Percentiles rank a stretch among this genome's conserved stretches.
phyloP scores from a whole-genome alignment of 108 stramenopile genomes.

The Cyclotella cryptica region DNA sequence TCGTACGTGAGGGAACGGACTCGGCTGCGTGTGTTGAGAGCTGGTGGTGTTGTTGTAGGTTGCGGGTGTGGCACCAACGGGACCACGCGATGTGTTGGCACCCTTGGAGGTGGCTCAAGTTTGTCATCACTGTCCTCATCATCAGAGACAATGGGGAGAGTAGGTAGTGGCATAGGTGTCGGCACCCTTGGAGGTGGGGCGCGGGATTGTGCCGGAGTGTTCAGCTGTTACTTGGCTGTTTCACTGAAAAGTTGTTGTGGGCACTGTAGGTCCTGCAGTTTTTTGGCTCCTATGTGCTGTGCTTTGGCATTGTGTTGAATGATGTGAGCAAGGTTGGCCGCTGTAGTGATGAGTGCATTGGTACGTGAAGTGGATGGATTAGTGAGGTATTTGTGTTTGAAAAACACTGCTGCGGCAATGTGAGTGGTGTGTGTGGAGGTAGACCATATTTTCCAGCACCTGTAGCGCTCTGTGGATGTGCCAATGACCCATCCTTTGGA shows the following conservation, averaged over 20 bases:
- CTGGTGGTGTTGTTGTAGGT: background rate
- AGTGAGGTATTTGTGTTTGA: conserved; percentile 16
- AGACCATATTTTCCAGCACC: conserved; percentile 19
- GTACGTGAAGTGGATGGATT: background rate
- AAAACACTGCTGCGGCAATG: background rate
- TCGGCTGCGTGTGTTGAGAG: conserved; percentile 6
- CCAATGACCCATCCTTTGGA: conserved; percentile 22
- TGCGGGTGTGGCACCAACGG: background rate
- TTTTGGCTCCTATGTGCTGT: background rate
- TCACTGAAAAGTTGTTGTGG: background rate
- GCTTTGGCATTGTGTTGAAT: background rate
- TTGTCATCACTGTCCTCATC: background rate
- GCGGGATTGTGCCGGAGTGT: background rate
- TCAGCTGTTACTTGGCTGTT: background rate
- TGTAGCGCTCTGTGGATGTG: conserved; percentile 12
- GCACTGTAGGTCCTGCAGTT: background rate
- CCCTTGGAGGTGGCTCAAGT: conserved; percentile 6
- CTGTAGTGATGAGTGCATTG: background rate
- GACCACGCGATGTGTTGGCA: background rate
- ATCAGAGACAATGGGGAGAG: too few species aligned
- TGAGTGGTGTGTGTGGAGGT: conserved; percentile 1
- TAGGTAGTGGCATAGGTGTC: background rate
- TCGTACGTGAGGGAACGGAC: background rate
- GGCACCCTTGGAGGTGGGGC: background rate
- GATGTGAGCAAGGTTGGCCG: background rate